A percentile compares a stretch with the other conserved stretches of the same genome.
Evolutionary conservation across 768 basidiomycete genomes (phyloP).

Genomic region (Phanerodontia chrysosporium): DNA sequence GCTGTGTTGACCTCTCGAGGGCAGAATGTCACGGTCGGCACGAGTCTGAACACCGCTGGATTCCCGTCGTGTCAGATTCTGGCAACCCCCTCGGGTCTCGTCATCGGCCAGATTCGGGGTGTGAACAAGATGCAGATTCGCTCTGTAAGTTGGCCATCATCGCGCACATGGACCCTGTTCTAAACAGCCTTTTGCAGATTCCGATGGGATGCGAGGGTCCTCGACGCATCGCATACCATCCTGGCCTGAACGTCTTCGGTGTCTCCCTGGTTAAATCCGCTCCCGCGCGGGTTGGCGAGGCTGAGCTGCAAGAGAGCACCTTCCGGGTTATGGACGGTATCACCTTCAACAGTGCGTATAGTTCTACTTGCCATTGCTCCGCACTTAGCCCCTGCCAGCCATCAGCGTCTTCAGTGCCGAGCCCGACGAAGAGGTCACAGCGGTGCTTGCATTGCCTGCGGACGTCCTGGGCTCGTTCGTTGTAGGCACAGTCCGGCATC

Average conservation of each 20-base stretch:
- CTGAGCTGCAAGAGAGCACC: conserved; percentile 43
- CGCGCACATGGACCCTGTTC: too few relatives aligned
- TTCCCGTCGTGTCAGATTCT: conserved; percentile 58
- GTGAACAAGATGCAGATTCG: conserved; percentile 80
- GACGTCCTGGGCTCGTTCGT: conserved; percentile 23
- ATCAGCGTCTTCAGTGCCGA: conserved; percentile 46
- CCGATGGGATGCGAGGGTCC: conserved; percentile 72
- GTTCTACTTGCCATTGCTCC: conserved; percentile 12
- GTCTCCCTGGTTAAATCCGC: conserved; percentile 56
- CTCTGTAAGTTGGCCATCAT: conserved; percentile 43
- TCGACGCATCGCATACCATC: conserved; percentile 58
- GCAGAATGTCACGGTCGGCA: conserved; percentile 48
- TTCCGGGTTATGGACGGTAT: conserved; percentile 66
- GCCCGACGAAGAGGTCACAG: conserved; percentile 58
- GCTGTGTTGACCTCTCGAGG: background rate
- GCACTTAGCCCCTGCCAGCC: conserved; percentile 23
- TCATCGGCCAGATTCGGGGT: conserved; percentile 63
- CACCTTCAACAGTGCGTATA: conserved; percentile 44
- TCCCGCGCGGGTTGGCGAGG: conserved; percentile 51
- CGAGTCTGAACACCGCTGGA: conserved; percentile 44
- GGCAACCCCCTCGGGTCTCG: conserved; percentile 47
- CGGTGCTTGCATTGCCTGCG: conserved; percentile 34
- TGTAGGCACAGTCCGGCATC: conserved; percentile 35
- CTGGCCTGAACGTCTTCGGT: conserved; percentile 52
- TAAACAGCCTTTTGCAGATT: conserved; percentile 38